Evolutionary conservation across 495 filamentous ascomycete genomes (phyloP).

Genomic region (Pyrenopolyporus hunteri): DNA sequence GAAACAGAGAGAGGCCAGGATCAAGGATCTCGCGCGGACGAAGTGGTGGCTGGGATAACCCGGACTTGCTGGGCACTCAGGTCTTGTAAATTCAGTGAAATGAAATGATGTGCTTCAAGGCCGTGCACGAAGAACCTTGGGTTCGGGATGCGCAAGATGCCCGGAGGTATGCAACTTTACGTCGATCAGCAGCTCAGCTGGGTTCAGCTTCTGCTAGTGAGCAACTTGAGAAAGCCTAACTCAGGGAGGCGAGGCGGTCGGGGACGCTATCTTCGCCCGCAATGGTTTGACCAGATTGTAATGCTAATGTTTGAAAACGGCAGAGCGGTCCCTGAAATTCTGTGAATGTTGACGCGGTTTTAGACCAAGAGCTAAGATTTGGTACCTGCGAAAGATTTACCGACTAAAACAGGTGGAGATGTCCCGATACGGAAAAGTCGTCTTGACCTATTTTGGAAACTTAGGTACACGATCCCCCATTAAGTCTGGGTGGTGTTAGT

Average conservation of each 20-base stretch:
- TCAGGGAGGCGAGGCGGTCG: conserved; percentile 1
- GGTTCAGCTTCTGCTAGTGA: background rate
- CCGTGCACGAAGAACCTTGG: conserved; percentile 31
- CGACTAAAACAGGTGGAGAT: conserved; percentile 21
- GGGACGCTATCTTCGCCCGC: background rate
- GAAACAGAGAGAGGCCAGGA: conserved; percentile 15
- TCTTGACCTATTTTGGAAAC: conserved; percentile 24
- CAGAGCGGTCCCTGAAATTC: conserved; percentile 27
- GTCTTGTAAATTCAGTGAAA: conserved; percentile 17
- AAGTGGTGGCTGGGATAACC: conserved; percentile 30
- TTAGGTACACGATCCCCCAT: background rate
- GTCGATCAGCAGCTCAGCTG: background rate
- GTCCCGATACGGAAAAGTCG: conserved; percentile 23
- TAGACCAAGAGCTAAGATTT: conserved; percentile 13
- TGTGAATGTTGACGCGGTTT: conserved; percentile 6
- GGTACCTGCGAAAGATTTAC: conserved; percentile 18
- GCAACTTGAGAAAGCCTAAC: conserved; percentile 4
- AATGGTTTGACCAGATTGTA: conserved; percentile 1
- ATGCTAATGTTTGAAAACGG: conserved; percentile 8
- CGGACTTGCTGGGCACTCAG: too few species aligned
- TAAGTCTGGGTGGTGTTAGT: background rate
- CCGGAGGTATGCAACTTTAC: conserved; percentile 19
- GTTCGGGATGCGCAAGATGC: conserved; percentile 20
- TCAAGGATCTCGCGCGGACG: conserved; percentile 30
- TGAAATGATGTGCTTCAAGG: conserved; percentile 38